Evolutionary conservation across 2,329 filamentous ascomycete species (phyloP), one percentile per base, ranked within the genome.

Genomic region (Ramularia endophylla): DNA sequence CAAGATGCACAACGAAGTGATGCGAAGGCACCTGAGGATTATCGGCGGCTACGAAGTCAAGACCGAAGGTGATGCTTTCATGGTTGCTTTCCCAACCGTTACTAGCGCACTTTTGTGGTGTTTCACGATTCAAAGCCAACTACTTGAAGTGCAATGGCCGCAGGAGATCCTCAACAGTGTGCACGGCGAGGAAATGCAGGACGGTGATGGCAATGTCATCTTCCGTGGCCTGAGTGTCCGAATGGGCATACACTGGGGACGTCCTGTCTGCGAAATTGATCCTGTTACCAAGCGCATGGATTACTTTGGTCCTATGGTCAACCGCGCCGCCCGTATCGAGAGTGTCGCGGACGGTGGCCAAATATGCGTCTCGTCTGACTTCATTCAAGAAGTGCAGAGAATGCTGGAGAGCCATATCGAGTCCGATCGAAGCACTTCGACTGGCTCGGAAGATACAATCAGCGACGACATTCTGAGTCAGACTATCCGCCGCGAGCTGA

Each of bases 221-320:
- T 97, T 95, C 72, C 85, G 86, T 49, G 92, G 92, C 47, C 69
- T 98, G 38, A 95, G 89, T 8, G 92, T 98, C 30, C 80, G 92
- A 44, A 98, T 98, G 92, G 92, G 92, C 56, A 87, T 94, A 46
- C 92, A 98, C 64, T 98, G 85, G 78, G 92, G 92, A 52, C 81
- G 85, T 45, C 92, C 90, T 5, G 88, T 98, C 55, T 94, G 88
- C 61, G 92, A 98, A 65, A 85, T 84, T 36, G 92, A 98, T 64
- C 92, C 92, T 0, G 89, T 98, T 36, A 98, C 92, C 1, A 84
- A 89, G 43, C 87, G 92, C 49, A 98, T 98, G 92, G 92, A 98
- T 58, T 98, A 98, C 68, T 98, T 97, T 61, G 92, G 92, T 0
- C 92, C 92, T 11, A 98, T 98, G 88, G 92, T 98, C 58, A 98